Conservation (phyloP, 2,329 filamentous ascomycete genomes). For the Penicillium concentricum region DNA sequence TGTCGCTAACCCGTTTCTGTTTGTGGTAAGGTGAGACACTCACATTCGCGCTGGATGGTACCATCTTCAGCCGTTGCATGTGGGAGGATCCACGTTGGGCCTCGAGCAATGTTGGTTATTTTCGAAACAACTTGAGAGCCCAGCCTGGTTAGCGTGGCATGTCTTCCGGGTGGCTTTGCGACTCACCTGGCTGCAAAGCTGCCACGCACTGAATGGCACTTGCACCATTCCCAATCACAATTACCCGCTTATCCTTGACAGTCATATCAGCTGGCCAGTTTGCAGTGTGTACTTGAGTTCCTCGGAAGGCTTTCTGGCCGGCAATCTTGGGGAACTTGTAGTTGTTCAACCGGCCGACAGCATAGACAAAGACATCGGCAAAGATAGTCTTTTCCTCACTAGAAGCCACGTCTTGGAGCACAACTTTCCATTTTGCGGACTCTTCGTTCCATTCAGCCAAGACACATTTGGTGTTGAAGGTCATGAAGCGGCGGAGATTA, state of each 20-base stretch:
- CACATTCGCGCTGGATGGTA: conserved; percentile 5
- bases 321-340: conserved; percentile 20
- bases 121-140: neutral
- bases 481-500: conserved; percentile 10
- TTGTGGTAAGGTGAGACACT: neutral
- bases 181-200: conserved; percentile 8
- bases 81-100: conserved; percentile 7
- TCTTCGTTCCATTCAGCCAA: conserved; percentile 7
- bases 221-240: conserved; percentile 10
- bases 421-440: conserved; percentile 2
- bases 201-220: conserved; percentile 7
- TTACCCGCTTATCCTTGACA: neutral
- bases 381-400: neutral
- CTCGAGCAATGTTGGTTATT: conserved; percentile 7
- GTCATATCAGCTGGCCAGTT: conserved; percentile 25
- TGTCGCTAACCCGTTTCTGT: neutral
- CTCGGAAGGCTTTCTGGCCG: conserved; percentile 27
- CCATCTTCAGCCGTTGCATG: conserved; percentile 5
- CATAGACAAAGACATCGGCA: conserved; percentile 10
- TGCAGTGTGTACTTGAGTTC: conserved; percentile 36
- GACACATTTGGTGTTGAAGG: conserved; percentile 1
- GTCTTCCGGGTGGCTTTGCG: neutral
- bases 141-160: neutral
- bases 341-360: conserved; percentile 13
- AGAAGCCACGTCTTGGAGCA: neutral